A percentile compares a stretch with the other conserved stretches of the same genome.
These are phyloP conservation scores for Dothideomycetidae sp. DNA, from an alignment of 2,329 filamentous ascomycete genomes.

Conservation along the genomic window DNA sequence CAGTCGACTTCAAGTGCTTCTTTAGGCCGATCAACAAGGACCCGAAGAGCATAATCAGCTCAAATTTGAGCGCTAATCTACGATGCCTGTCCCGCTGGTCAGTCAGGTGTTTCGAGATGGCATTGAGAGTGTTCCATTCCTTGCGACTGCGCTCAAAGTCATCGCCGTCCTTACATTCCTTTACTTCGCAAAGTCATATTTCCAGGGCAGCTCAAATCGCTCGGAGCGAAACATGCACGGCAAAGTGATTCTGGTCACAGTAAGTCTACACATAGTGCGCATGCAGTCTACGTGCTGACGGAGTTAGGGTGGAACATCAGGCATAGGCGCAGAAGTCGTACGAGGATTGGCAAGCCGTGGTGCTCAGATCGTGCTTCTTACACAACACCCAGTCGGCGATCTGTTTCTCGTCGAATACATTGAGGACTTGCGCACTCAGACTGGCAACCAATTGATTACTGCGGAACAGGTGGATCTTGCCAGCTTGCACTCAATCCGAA, in stretches of 20 bases:
- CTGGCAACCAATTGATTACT: conserved; percentile 78
- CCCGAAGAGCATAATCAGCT: too few relatives aligned
- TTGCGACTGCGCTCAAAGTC: conserved; percentile 31
- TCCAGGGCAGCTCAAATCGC: conserved; percentile 57
- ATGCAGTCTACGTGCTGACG: conserved; percentile 12
- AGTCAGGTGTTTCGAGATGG: conserved; percentile 41
- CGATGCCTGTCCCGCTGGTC: conserved; percentile 51
- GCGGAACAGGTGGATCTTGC: conserved; percentile 86
- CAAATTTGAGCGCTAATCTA: too few relatives aligned
- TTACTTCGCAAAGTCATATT: conserved; percentile 56
- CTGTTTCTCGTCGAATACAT: conserved; percentile 87
- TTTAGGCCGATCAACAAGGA: too few relatives aligned
- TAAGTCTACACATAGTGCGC: conserved; percentile 24
- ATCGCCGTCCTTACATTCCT: conserved; percentile 39
- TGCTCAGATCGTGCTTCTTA: conserved; percentile 82
- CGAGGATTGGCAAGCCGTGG: conserved; percentile 64
- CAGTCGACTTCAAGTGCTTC: too few relatives aligned
- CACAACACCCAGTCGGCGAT: conserved; percentile 65
- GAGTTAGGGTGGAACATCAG: conserved; percentile 67
- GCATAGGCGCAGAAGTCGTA: conserved; percentile 68
- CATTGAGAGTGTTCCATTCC: conserved; percentile 31
- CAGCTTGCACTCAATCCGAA: conserved; percentile 76
- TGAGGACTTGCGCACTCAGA: conserved; percentile 64
- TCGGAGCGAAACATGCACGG: conserved; percentile 80
- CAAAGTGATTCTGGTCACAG: conserved; percentile 85